These are phyloP conservation scores for Candida anutae DNA, from an alignment of 1,139 yeast genomes.

Conservation along the genomic window DNA sequence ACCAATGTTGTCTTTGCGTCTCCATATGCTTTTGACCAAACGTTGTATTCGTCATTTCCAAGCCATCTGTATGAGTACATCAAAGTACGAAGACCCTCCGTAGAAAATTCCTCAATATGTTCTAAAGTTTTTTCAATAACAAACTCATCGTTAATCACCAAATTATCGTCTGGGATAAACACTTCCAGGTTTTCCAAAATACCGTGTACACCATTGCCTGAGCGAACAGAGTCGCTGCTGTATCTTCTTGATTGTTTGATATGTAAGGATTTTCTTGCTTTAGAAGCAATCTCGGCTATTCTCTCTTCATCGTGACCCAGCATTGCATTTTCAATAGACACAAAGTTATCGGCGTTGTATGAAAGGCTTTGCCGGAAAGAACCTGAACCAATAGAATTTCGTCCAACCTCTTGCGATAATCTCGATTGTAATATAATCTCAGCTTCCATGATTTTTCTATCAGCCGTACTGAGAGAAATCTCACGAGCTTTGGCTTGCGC, in stretches of 20 bases:
- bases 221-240: slow-evolving; percentile 20
- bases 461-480: slow-evolving; percentile 48
- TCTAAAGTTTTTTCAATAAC: slow-evolving; percentile 77
- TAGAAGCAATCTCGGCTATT: slow-evolving; percentile 48
- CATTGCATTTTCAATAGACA: slow-evolving; percentile 52
- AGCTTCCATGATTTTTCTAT: slow-evolving; percentile 75
- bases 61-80: slow-evolving; percentile 77
- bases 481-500: slow-evolving; percentile 61
- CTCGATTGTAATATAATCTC: slow-evolving; percentile 56
- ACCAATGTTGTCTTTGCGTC: slow-evolving; percentile 72
- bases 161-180: slow-evolving; percentile 26
- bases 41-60: slow-evolving; percentile 46
- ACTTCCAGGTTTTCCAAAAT: neutral
- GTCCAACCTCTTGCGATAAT: slow-evolving; percentile 24
- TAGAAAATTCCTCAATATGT: slow-evolving; percentile 88
- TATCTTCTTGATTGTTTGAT: slow-evolving; percentile 54
- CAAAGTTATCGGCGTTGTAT: slow-evolving; percentile 13
- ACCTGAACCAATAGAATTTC: slow-evolving; percentile 15
- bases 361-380: slow-evolving; percentile 22
- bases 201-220: slow-evolving; percentile 1
- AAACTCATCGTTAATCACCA: slow-evolving; percentile 68
- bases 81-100: slow-evolving; percentile 88
- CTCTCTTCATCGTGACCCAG: slow-evolving; percentile 47
- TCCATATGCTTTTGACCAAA: slow-evolving; percentile 61
- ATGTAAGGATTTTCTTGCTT: slow-evolving; percentile 58